Base-by-base conservation (phyloP, 768 basidiomycete species). In the Termitomyces sp. region DNA sequence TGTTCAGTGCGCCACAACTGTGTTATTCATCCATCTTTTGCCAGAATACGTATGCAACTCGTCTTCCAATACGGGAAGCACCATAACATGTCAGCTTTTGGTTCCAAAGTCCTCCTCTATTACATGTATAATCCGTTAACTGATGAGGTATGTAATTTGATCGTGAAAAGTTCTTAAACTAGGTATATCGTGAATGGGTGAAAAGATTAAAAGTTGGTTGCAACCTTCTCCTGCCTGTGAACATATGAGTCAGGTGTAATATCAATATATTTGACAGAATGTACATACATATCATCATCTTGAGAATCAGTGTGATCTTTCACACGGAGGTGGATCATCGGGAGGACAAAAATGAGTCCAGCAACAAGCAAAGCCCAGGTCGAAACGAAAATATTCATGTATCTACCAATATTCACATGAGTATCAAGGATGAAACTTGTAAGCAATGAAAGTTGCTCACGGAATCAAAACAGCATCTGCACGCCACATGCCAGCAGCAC, bases 241-340 rank as follows among this genome's bases (percentile, higher is more conserved):
- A 43, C n/a, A 37, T 11, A 28, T 3, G 32, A 38, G 40, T 45
- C 15, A 37, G 12, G 32, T 15, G 5, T 5, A 15, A 3, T 32
- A 17, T 19, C 71, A 72, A n/a, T 64, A 17, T 30, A 5, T 17
- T 9, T 45, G 19, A 24, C 1, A 12, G 8, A 5, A 26, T 15
- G 10, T 12, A 73, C 80, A 59, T 65, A 87, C 84, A 79, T 62
- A 22, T 68, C 64, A 57, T 81, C 80, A 37, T 85, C 82, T 30
- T 76, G 74, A 11, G 75, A 38, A 12, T 81, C 79, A 3, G 77
- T 79, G 53, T 72, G 77, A 37, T 89, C 75, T 62, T 77, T 82
- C 57, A 89, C 84, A 34, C 87, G 84, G 46, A 81, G 71, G 62
- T 87, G 72, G 38, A 90, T 81, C 88, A 89, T 88, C 4, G 87